Evolutionary conservation across 345 rosid genomes (phyloP).

Genomic region (Populus davidiana): DNA sequence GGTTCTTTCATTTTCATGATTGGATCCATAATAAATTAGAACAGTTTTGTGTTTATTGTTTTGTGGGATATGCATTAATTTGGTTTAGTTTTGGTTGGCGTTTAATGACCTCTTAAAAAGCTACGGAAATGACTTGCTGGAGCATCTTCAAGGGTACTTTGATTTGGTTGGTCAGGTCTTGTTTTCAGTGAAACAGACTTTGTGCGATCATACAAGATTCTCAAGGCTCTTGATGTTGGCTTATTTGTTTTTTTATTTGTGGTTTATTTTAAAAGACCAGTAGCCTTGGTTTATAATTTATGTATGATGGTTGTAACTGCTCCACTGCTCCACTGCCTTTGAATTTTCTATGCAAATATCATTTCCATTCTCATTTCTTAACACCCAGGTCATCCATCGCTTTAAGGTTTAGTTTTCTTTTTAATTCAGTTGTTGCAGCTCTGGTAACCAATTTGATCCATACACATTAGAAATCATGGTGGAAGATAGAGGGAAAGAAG

Average conservation of each 20-base stretch:
- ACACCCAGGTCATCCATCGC: constrained; percentile 30
- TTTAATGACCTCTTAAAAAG: constrained; percentile 53
- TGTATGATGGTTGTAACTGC: constrained; percentile 67
- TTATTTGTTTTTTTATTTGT: constrained; percentile 29
- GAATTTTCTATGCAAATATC: constrained; percentile 31
- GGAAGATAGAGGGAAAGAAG: constrained; percentile 39
- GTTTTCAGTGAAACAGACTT: constrained; percentile 44
- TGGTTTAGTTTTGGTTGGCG: constrained; percentile 35
- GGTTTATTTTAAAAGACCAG: constrained; percentile 25
- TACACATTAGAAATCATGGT: constrained; percentile 40
- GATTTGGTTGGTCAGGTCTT: constrained; percentile 44
- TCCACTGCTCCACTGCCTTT: constrained; percentile 69
- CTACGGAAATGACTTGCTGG: constrained; percentile 46
- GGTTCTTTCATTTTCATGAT: constrained; percentile 25
- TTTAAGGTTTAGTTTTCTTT: constrained; percentile 24
- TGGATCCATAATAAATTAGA: constrained; percentile 1
- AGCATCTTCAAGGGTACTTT: constrained; percentile 31
- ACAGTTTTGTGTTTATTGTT: neutral
- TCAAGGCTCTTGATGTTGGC: constrained; percentile 45
- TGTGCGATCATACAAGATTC: constrained; percentile 56
- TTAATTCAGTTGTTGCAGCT: constrained; percentile 31
- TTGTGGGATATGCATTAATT: constrained; percentile 8
- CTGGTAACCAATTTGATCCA: constrained; percentile 29
- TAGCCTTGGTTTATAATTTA: constrained; percentile 21
- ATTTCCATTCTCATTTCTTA: constrained; percentile 14